These are phyloP conservation scores for Pythium grandisporangium DNA, from an alignment of 352 stramenopile species.

Conservation along the genomic window DNA sequence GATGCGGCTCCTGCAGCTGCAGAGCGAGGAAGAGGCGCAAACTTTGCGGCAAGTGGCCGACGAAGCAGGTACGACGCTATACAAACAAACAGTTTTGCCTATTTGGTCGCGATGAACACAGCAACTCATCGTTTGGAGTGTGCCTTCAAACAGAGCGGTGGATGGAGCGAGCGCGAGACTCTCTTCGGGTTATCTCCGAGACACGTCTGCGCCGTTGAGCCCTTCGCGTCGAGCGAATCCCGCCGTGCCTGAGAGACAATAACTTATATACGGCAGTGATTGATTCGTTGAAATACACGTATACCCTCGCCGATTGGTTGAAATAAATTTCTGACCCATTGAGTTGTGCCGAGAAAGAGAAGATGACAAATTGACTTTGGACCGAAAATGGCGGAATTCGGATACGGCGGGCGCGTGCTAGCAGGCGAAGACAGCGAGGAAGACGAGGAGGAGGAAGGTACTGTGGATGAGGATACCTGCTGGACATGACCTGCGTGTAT, in stretches of 20 bases:
- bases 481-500: background rate
- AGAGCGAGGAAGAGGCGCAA: conserved; percentile 79
- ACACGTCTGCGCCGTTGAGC: conserved; percentile 54
- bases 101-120: too few relatives aligned
- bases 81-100: too few relatives aligned
- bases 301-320: too few relatives aligned
- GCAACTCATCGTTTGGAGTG: too few relatives aligned
- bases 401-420: conserved; percentile 49
- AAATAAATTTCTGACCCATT: too few relatives aligned
- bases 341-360: too few relatives aligned
- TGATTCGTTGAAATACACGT: background rate
- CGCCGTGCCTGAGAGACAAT: background rate
- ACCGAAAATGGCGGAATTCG: conserved; percentile 17
- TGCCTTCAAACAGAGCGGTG: conserved; percentile 36
- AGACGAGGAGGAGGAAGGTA: conserved; percentile 54
- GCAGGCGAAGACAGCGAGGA: conserved; percentile 76
- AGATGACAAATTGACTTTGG: background rate
- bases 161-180: conserved; percentile 77
- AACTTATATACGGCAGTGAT: conserved; percentile 8
- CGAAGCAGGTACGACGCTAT: conserved; percentile 69
- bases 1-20: conserved; percentile 63
- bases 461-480: background rate
- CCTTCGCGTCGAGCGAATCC: too few relatives aligned
- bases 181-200: conserved; percentile 75
- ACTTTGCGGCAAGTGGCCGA: conserved; percentile 74